These are phyloP conservation scores for Nannizzia gypsea DNA, from an alignment of 2,329 filamentous ascomycete genomes.

Conservation along the genomic window DNA sequence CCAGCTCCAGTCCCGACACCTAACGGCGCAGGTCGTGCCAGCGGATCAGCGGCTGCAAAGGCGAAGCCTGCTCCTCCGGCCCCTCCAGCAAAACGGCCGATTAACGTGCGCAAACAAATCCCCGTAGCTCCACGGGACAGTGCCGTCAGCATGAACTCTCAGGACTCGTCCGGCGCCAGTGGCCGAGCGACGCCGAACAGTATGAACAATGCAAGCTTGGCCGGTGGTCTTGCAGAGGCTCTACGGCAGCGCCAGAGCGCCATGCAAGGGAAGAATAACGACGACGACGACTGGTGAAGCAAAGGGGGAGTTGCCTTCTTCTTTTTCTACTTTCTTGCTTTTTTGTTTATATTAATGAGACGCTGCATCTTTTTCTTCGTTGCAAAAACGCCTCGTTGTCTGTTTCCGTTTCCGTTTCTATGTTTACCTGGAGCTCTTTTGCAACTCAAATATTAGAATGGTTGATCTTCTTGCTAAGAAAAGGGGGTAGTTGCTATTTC, in stretches of 20 bases:
- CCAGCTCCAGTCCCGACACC: conserved; percentile 43
- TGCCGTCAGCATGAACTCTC: conserved; percentile 35
- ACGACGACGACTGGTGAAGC: conserved; percentile 57
- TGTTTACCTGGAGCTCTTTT: background rate
- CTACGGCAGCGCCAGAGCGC: conserved; percentile 63
- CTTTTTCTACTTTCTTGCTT: background rate
- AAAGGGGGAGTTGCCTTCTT: conserved; percentile 3
- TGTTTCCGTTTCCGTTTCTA: too few species aligned
- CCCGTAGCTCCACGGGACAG: conserved; percentile 58
- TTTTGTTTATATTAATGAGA: conserved; percentile 1
- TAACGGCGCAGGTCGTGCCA: conserved; percentile 29
- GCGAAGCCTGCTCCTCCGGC: conserved; percentile 62
- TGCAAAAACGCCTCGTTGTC: too few species aligned
- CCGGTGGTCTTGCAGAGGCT: conserved; percentile 66
- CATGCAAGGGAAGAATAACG: conserved; percentile 57
- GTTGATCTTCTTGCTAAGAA: background rate
- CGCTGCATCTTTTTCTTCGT: background rate
- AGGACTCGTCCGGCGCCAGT: conserved; percentile 48
- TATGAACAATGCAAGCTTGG: conserved; percentile 48
- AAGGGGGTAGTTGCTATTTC: background rate
- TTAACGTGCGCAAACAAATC: conserved; percentile 55
- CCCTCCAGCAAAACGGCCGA: conserved; percentile 70
- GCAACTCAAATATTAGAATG: background rate
- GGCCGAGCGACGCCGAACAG: conserved; percentile 57
- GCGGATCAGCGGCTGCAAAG: conserved; percentile 34